Evolutionary conservation across 176 grass and related monocot species (phyloP).

Genomic region (Aegilops speltoides): DNA sequence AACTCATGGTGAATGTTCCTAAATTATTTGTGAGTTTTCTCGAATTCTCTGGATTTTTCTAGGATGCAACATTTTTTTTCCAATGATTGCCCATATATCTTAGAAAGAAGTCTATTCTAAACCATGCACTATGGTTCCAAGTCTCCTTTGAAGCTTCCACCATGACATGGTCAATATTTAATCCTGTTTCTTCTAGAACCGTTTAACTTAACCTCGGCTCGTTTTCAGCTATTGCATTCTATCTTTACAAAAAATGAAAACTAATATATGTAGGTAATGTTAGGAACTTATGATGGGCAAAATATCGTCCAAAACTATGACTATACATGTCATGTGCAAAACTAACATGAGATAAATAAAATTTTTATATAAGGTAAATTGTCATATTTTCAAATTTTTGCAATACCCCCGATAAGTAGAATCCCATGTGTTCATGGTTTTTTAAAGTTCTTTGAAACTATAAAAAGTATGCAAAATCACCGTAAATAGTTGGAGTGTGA

Average conservation of each 20-base stretch:
- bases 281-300: not conserved
- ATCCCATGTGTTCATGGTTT: not conserved
- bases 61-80: not conserved
- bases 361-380: not conserved
- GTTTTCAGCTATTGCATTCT: too few species aligned
- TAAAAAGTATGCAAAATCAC: not conserved
- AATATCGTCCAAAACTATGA: too few species aligned
- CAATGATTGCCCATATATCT: not conserved
- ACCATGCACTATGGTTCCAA: not conserved
- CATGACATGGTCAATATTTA: not conserved
- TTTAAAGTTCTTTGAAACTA: not conserved
- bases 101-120: not conserved
- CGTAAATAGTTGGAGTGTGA: not conserved
- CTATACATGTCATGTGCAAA: not conserved
- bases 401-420: not conserved
- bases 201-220: not conserved
- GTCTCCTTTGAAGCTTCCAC: not conserved
- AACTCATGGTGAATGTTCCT: not conserved
- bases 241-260: too few species aligned
- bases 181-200: not conserved
- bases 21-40: not conserved
- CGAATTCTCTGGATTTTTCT: not conserved
- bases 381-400: not conserved
- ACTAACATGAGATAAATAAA: not conserved
- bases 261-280: not conserved